These are phyloP conservation scores for Pyrenophora teres DNA, from an alignment of 2,329 filamentous ascomycete species.

Conservation along the genomic window DNA sequence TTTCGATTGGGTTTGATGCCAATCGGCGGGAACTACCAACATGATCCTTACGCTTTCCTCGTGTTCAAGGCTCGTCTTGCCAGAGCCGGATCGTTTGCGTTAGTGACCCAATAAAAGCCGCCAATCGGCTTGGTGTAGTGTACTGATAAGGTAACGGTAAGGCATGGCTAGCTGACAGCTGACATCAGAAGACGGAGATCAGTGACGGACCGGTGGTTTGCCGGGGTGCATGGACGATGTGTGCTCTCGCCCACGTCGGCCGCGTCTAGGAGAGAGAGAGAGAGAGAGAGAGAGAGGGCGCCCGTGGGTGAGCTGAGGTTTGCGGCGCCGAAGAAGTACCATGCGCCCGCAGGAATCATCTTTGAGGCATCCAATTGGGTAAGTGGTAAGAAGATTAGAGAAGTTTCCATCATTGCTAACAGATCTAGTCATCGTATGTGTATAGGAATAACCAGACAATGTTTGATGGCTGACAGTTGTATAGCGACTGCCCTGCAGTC, in stretches of 20 bases:
- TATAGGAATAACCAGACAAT: background rate
- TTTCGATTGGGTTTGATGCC: conserved; percentile 9
- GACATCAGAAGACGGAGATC: conserved; percentile 13
- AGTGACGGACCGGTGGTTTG: background rate
- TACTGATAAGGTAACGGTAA: background rate
- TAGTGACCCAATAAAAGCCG: background rate
- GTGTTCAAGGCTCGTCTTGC: conserved; percentile 5
- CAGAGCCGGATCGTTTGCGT: background rate
- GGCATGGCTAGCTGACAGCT: background rate
- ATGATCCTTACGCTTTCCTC: background rate
- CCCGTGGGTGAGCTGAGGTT: conserved; percentile 43
- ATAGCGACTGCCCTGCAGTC: conserved; percentile 31
- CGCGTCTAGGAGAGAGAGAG: background rate
- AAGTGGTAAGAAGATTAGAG: background rate
- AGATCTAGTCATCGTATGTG: conserved; percentile 29
- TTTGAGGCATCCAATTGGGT: conserved; percentile 34
- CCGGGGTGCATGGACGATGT: background rate
- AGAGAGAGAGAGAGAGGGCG: no score
- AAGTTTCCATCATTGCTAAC: conserved; percentile 10
- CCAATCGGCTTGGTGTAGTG: conserved; percentile 6
- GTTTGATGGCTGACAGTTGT: background rate
- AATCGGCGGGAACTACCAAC: background rate
- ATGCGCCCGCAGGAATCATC: conserved; percentile 25
- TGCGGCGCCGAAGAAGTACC: conserved; percentile 34
- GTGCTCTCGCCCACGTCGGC: background rate